These are phyloP conservation scores for Capsella bursapastoris DNA, from an alignment of 345 rosid species.

Conservation along the genomic window DNA sequence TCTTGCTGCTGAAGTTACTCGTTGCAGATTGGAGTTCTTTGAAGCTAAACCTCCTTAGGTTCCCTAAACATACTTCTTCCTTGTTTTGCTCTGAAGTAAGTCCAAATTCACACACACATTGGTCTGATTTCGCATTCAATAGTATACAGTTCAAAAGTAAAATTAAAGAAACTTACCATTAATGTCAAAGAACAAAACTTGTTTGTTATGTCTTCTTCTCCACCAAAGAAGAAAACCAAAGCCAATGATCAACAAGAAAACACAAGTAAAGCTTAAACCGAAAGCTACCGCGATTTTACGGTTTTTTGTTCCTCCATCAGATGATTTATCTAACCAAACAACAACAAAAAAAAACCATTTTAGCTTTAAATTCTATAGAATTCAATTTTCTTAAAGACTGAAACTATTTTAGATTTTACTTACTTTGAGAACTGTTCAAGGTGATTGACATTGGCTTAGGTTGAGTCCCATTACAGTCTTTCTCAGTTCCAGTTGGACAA, in stretches of 20 bases:
- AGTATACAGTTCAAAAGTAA: not conserved
- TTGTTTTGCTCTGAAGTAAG: slow-evolving; percentile 56
- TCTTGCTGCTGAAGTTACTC: slow-evolving; percentile 86
- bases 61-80: slow-evolving; percentile 79
- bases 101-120: slow-evolving; percentile 10
- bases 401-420: slow-evolving; percentile 23
- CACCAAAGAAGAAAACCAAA: slow-evolving; percentile 78
- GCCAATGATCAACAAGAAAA: slow-evolving; percentile 64
- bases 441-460: slow-evolving; percentile 55
- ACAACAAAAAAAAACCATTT: not conserved
- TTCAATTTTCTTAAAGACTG: not conserved
- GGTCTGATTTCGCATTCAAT: not conserved
- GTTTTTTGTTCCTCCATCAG: slow-evolving; percentile 54
- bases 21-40: slow-evolving; percentile 89
- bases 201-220: slow-evolving; percentile 80
- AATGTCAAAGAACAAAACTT: slow-evolving; percentile 86
- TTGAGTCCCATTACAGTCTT: slow-evolving; percentile 66
- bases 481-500: slow-evolving; percentile 62
- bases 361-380: slow-evolving; percentile 3
- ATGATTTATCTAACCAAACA: slow-evolving; percentile 62
- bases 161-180: slow-evolving; percentile 57
- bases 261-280: slow-evolving; percentile 69
- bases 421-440: slow-evolving; percentile 62
- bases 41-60: slow-evolving; percentile 82
- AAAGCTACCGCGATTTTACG: slow-evolving; percentile 70